Base-by-base conservation (phyloP, 805 yeast species). In the Lipomyces orientalis region DNA sequence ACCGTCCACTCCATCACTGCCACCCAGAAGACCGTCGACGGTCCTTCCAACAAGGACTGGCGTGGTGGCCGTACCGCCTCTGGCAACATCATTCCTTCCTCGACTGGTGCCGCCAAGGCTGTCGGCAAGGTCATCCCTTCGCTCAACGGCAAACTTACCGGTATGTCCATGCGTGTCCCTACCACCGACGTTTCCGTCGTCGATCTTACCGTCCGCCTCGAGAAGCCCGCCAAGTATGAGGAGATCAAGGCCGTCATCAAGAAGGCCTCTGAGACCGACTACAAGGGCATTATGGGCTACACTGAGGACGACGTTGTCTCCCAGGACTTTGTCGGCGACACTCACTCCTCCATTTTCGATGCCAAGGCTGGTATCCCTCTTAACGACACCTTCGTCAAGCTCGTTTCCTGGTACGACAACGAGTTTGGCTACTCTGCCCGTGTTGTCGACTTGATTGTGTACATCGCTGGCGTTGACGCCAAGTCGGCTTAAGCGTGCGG, bases 41-140 rank as follows among this genome's bases (percentile, higher is more conserved):
- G 97, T 84, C 96, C 97, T 77, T 91, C 97, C 81, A 92, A 89
- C 87, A 92, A 92, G 87, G 97, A 92, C 87, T 92, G 97, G 97
- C 90, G 97, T 88, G 97, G 97, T 81, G 97, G 97, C 82, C 90
- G 97, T 86, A 90, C 97, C 76, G 97, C 97, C 80, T 89, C 94
- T 71, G 96, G 93, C 80, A 92, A 92, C 90, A 90, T 92, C 81
- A 92, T 92, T 76, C 97, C 97, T 79, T 91, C 97, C 54, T 90
- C 97, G 72, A 92, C 97, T 73, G 97, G 97, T 88, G 97, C 97
- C 77, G 97, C 97, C 79, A 92, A 92, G 89, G 97, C 97, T 74
- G 97, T 92, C 76, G 97, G 97, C 81, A 91, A 91, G 87, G 97
- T 92, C 76, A 89, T 92, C 77, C 97, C 97, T 74, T 89, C 85